Evolutionary conservation across 768 basidiomycete species (phyloP).

Genomic region (Inosperma sp.): DNA sequence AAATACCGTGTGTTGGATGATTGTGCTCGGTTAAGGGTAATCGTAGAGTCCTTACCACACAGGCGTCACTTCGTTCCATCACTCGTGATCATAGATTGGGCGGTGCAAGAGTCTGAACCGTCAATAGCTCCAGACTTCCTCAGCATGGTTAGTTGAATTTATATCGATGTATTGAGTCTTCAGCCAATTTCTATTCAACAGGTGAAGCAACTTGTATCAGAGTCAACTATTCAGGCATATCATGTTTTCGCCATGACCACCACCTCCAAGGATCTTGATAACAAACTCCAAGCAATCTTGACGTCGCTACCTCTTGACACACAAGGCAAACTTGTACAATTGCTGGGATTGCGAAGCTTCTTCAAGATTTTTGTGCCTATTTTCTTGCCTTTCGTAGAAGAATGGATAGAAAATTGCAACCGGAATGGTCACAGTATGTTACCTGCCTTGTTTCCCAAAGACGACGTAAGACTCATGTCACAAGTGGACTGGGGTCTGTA

Average conservation of each 20-base stretch:
- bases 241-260: constrained; percentile 49
- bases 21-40: constrained; percentile 62
- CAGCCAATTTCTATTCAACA: constrained; percentile 19
- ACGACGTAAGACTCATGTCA: constrained; percentile 6
- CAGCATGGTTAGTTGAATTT: constrained; percentile 48
- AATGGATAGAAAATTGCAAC: constrained; percentile 45
- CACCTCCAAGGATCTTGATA: constrained; percentile 52
- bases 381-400: constrained; percentile 37
- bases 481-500: constrained; percentile 58
- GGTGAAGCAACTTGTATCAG: constrained; percentile 47
- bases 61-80: constrained; percentile 60
- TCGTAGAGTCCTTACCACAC: constrained; percentile 49
- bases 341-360: constrained; percentile 26
- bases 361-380: constrained; percentile 40
- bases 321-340: constrained; percentile 51
- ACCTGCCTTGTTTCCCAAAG: background rate
- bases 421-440: constrained; percentile 45
- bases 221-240: constrained; percentile 37
- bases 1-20: constrained; percentile 72
- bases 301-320: constrained; percentile 46
- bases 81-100: constrained; percentile 59
- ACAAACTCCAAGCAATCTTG: constrained; percentile 44
- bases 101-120: constrained; percentile 39
- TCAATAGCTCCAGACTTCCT: constrained; percentile 45
- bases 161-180: background rate